Base-by-base conservation (phyloP, 768 basidiomycete species). In the Solioccasus polychromus region DNA sequence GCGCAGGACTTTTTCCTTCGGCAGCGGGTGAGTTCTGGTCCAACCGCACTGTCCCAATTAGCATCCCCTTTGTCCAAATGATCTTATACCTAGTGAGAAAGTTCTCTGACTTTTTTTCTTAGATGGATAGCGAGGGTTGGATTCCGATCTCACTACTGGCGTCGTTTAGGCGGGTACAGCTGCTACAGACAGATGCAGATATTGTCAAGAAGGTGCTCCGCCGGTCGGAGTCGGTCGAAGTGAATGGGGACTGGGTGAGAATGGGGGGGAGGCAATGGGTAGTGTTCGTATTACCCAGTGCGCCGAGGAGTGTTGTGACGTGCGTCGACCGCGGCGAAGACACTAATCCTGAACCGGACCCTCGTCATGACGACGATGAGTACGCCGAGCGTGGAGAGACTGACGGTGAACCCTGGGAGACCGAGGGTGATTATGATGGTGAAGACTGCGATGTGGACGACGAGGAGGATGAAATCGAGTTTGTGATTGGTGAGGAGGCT, bases 51-150 rank as follows among this genome's bases (percentile, higher is more conserved):
- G 22, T 36, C 22, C 29, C 8, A 5, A 29, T 53, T 28, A n/a
- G n/a, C n/a, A n/a, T n/a, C n/a, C n/a, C n/a, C n/a, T n/a, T n/a
- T n/a, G n/a, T n/a, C n/a, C n/a, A n/a, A n/a, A n/a, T n/a, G n/a
- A n/a, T n/a, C n/a, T n/a, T n/a, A n/a, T n/a, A n/a, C n/a, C n/a
- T n/a, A n/a, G n/a, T n/a, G 31, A 37, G 10, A n/a, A 22, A 22
- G 11, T 5, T 22, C 26, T 29, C 19, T 35, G 14, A 4, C 35
- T 4, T 39, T 8, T 39, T 35, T 8, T 47, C 46, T 18, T 56
- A 95, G 92, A 94, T 97, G 93, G 92, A 96, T 63, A 73, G 78
- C 4, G 71, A 77, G 45, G 93, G 93, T 9, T 97, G 90, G 90
- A 83, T 97, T 40, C 78, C 85, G 10, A 85, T 94, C 36, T 55